Percentiles rank a stretch among this genome's conserved stretches.
Conservation (phyloP, 2,329 filamentous ascomycete genomes). For the Aspergillus transmontanensis region DNA sequence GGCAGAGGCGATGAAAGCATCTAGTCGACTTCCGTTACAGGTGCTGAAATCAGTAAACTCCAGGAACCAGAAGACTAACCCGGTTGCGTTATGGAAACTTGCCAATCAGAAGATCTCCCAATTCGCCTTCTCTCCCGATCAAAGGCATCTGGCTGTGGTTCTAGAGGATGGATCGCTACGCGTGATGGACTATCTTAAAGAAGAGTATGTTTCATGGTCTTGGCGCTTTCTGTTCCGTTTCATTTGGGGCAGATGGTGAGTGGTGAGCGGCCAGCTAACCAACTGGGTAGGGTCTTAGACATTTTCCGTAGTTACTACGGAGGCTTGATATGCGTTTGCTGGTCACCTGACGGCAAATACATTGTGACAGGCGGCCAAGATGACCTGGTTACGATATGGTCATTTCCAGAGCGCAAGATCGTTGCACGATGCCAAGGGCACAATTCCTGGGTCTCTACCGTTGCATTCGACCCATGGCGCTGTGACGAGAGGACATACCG, state of each 20-base stretch:
- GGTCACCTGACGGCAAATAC: constrained; percentile 97
- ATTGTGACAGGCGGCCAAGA: constrained; percentile 94
- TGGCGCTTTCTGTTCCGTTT: neutral
- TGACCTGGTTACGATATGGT: constrained; percentile 96
- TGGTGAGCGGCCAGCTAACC: constrained; percentile 9
- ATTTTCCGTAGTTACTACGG: constrained; percentile 92
- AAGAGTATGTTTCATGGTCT: constrained; percentile 66
- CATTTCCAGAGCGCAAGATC: constrained; percentile 76
- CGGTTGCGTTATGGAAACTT: constrained; percentile 88
- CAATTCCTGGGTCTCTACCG: constrained; percentile 89
- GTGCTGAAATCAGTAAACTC: constrained; percentile 92
- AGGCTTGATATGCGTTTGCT: constrained; percentile 88
- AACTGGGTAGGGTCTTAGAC: constrained; percentile 68
- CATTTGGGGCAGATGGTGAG: neutral
- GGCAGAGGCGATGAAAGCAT: constrained; percentile 30
- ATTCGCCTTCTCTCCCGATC: constrained; percentile 90
- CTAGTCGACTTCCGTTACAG: constrained; percentile 54
- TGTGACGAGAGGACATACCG: constrained; percentile 95
- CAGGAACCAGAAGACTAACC: constrained; percentile 89
- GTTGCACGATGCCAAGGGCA: constrained; percentile 94
- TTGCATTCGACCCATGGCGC: constrained; percentile 95
- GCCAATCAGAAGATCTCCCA: constrained; percentile 89
- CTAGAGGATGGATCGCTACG: constrained; percentile 88
- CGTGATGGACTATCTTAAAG: constrained; percentile 87
- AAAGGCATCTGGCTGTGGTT: constrained; percentile 82